Base-by-base conservation (phyloP, 108 stramenopile species). In the Cylindrotheca closterium region DNA sequence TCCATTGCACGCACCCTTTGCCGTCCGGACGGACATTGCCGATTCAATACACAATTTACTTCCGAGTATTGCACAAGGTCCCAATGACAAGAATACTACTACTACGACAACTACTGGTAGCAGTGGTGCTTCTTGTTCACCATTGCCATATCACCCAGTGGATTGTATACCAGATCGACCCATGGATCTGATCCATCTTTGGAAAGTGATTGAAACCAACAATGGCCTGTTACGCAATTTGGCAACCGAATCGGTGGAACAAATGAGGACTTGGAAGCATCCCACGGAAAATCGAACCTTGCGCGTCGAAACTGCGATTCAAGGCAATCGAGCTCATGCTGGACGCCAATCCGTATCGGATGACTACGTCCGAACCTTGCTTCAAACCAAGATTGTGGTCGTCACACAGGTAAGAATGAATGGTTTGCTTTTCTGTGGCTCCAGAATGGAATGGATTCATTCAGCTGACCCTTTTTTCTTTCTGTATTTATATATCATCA, bases 301-400 rank as follows among this genome's bases (percentile, higher is more conserved):
- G 23, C 7, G 51, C 7, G 23, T 48, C 22, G 30, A 28, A 4
- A 53, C 63, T 23, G 56, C 66, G 32, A 57, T 58, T 29, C 66
- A 57, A 58, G 66, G 66, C 17, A 30, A 47, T 18, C 55, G 66
- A 47, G 12, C 30, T 25, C 45, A 57, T 18, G 31, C 57, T 21
- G 66, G 66, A 57, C 55, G 66, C 0, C 52, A 67, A 8, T 10
- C 3, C 17, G 66, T 57, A 1, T 51, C 52, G 17, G 29, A 24
- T 1, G 42, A 7, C 28, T 67, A 67, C 32, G 37, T 57, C 24
- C 55, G 59, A 24, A 71, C 67, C 29, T 1, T 86, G 60, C 30
- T 86, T 21, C 24, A 21, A 27, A 55, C 65, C 32, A 82, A 82
- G 47, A 80, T 86, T 50, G 73, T 86, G 3, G 77, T 86, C 10